These are phyloP conservation scores for Russula earlei DNA, from an alignment of 768 basidiomycete species.

Conservation along the genomic window DNA sequence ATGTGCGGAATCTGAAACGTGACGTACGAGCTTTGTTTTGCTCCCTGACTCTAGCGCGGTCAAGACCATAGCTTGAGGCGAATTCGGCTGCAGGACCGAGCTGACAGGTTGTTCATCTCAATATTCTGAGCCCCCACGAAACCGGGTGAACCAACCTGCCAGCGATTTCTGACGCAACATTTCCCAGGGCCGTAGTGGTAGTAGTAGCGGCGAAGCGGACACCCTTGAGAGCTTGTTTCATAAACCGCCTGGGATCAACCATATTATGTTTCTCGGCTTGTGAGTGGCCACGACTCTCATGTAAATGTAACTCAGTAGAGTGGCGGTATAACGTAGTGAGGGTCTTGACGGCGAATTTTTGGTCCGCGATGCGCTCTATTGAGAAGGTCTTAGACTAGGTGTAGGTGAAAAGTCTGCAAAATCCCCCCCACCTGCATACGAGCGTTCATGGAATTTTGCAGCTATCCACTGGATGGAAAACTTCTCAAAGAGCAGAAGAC, in stretches of 20 bases:
- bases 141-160: conserved; percentile 30
- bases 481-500: conserved; percentile 72
- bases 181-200: conserved; percentile 66
- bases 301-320: conserved; percentile 65
- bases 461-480: conserved; percentile 82
- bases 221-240: conserved; percentile 65
- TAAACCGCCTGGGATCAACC: conserved; percentile 48
- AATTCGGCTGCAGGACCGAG: conserved; percentile 82
- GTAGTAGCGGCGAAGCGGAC: conserved; percentile 66
- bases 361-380: conserved; percentile 69
- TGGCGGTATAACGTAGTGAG: conserved; percentile 71
- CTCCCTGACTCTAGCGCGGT: conserved; percentile 71
- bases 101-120: conserved; percentile 25
- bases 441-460: conserved; percentile 70
- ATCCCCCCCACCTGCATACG: conserved; percentile 45
- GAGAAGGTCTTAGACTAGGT: neutral
- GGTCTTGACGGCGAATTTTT: conserved; percentile 66
- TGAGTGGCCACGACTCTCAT: conserved; percentile 47
- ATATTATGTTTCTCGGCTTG: conserved; percentile 27
- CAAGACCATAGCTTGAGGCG: conserved; percentile 70
- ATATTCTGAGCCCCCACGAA: neutral
- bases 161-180: conserved; percentile 52
- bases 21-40: conserved; percentile 57
- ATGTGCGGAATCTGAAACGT: conserved; percentile 5
- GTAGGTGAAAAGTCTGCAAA: conserved; percentile 2